Percentiles rank a stretch among this genome's conserved stretches.
These are phyloP conservation scores for Salix viminalis DNA, from an alignment of 345 rosid species.

Conservation along the genomic window DNA sequence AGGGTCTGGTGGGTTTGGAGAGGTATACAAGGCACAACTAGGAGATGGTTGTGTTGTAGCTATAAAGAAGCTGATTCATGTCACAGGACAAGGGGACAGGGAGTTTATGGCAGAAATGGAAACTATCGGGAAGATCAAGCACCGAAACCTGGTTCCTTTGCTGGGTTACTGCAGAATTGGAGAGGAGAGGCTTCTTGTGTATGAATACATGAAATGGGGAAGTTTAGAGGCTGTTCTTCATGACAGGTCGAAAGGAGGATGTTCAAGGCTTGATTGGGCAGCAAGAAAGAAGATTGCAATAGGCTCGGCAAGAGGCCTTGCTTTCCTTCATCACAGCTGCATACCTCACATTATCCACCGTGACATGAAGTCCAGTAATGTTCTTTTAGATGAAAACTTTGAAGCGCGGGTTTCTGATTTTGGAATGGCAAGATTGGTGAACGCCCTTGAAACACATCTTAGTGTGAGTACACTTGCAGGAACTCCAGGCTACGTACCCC, in stretches of 20 bases:
- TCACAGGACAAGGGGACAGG: slow-evolving; percentile 94
- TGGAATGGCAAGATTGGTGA: slow-evolving; percentile 93
- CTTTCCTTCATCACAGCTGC: slow-evolving; percentile 98
- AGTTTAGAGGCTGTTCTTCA: slow-evolving; percentile 91
- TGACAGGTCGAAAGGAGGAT: slow-evolving; percentile 49
- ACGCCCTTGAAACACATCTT: slow-evolving; percentile 88
- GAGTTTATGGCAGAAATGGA: slow-evolving; percentile 99
- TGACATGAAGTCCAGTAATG: slow-evolving; percentile 98
- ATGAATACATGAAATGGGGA: slow-evolving; percentile 98
- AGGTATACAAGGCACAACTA: slow-evolving; percentile 90
- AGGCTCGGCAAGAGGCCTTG: slow-evolving; percentile 95
- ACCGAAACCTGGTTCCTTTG: slow-evolving; percentile 87
- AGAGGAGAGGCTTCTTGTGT: slow-evolving; percentile 95
- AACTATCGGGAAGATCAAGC: slow-evolving; percentile 95
- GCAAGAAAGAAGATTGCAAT: slow-evolving; percentile 85
- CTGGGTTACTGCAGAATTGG: slow-evolving; percentile 93
- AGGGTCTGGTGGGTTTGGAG: slow-evolving; percentile 95
- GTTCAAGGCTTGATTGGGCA: slow-evolving; percentile 61
- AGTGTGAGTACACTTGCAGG: slow-evolving; percentile 98
- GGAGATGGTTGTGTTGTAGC: slow-evolving; percentile 74
- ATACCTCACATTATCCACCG: slow-evolving; percentile 94
- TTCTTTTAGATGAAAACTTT: slow-evolving; percentile 78
- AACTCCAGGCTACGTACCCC: slow-evolving; percentile 98
- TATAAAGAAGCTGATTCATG: slow-evolving; percentile 79
- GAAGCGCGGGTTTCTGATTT: slow-evolving; percentile 97